Conservation (phyloP, 202 grass and related monocot species). For the Elaeis oleifera region DNA sequence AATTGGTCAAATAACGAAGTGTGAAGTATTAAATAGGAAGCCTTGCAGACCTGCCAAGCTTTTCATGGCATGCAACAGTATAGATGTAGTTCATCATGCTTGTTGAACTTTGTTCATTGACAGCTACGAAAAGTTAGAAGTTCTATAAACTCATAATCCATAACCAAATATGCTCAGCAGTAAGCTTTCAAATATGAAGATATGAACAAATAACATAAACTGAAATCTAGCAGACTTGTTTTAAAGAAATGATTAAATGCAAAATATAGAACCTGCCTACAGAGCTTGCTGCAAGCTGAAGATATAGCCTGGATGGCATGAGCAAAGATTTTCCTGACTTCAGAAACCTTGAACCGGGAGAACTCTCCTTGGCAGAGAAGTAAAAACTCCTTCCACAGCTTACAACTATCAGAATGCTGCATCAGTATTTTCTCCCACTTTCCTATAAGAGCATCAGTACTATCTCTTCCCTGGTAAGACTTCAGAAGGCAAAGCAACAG, state of each 20-base stretch:
- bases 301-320: conserved; percentile 83
- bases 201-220: background rate
- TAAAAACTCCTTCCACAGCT: conserved; percentile 91
- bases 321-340: conserved; percentile 52
- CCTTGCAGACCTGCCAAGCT: too few species aligned
- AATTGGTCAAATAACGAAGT: too few species aligned
- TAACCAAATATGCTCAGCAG: too few species aligned
- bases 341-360: conserved; percentile 89
- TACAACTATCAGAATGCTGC: conserved; percentile 67
- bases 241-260: conserved; percentile 22
- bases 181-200: too few species aligned
- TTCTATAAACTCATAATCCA: too few species aligned
- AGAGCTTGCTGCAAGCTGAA: conserved; percentile 69
- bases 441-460: conserved; percentile 38
- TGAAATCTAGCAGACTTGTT: background rate
- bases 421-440: conserved; percentile 83
- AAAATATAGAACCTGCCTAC: conserved; percentile 78
- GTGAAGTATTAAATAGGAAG: too few species aligned
- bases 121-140: too few species aligned
- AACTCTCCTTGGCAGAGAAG: conserved; percentile 87
- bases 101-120: too few species aligned
- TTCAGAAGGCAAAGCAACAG: conserved; percentile 75
- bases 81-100: too few species aligned
- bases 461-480: conserved; percentile 77
- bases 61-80: too few species aligned